Evolutionary conservation across 257 asterid species (phyloP).

Genomic region (Linderniella brevidens): DNA sequence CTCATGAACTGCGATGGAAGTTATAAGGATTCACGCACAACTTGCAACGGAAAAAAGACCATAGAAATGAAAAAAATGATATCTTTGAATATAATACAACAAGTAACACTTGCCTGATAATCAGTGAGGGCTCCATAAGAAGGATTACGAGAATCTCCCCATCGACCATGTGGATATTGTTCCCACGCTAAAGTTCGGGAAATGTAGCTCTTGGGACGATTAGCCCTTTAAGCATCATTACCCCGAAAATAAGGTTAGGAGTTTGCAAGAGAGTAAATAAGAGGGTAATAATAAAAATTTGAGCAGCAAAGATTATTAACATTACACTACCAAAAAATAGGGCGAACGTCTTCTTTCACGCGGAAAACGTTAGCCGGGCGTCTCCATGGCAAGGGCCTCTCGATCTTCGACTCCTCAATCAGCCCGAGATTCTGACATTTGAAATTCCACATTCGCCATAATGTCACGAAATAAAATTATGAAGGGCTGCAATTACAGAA

Average conservation of each 20-base stretch:
- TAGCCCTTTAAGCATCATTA: constrained; percentile 51
- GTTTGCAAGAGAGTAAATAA: background rate
- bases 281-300: constrained; percentile 3
- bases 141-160: constrained; percentile 87
- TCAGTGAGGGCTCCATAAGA: constrained; percentile 90
- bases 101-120: constrained; percentile 47
- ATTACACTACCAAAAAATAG: constrained; percentile 70
- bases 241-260: background rate
- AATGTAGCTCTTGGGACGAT: constrained; percentile 97
- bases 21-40: constrained; percentile 5
- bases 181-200: constrained; percentile 92
- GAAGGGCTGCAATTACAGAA: constrained; percentile 5
- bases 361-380: constrained; percentile 79
- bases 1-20: constrained; percentile 67
- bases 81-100: constrained; percentile 1
- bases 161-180: constrained; percentile 82
- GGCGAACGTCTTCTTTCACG: constrained; percentile 83
- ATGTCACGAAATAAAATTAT: constrained; percentile 10
- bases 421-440: constrained; percentile 75
- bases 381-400: constrained; percentile 90
- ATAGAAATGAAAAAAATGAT: background rate
- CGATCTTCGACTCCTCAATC: constrained; percentile 77
- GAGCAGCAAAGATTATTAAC: background rate
- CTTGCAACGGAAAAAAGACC: constrained; percentile 2
- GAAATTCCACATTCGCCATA: constrained; percentile 15